Base-by-base conservation (phyloP, 2,329 filamentous ascomycete species). In the Metarhizium guizhouense region DNA sequence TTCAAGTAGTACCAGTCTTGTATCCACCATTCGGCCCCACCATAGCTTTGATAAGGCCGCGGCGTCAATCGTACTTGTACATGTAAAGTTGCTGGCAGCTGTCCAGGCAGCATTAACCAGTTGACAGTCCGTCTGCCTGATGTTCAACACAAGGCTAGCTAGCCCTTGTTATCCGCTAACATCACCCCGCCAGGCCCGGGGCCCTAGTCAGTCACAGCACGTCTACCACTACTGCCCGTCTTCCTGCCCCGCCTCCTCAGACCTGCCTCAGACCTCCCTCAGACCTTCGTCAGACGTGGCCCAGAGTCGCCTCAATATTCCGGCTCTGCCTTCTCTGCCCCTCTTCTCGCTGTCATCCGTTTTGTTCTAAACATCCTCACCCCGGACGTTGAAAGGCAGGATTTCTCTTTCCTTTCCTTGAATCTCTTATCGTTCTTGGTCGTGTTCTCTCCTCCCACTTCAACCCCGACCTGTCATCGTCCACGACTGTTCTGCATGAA, bases 171-270 rank as follows among this genome's bases (percentile, higher is more conserved):
- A 14, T 4, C 40, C 40, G 6, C 10, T 42, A 42, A 14, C 40
- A 42, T 18, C 14, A 42, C 40, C 14, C 40, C 6, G 6, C 10
- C 7, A 8, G 32, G 32, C 32, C 32, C 32, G 7, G 10, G 10
- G 6, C 32, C 32, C 10, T 34, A 11, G 32, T 34, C 14, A 47
- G 48, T 48, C 8, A 29, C 50, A 30, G 45, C 50, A 25, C 6
- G 6, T 34, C 32, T 34, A 34, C 7, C 32, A 34, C 32, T 34
- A 11, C 10, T 11, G 32, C 32, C 32, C 32, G 6, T 34, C 32
- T 14, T 10, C 16, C 47, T 53, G 45, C 54, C 54, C 55, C 55
- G 49, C 55, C 25, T 56, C 47, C 47, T 29, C 51, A 45, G 47
- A 50, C 45, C 13, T 45, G 32, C 32, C 32, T 34, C 32, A 34